Base-by-base conservation (phyloP, 148 eudicot species). In the Vaccinium corymbosum region DNA sequence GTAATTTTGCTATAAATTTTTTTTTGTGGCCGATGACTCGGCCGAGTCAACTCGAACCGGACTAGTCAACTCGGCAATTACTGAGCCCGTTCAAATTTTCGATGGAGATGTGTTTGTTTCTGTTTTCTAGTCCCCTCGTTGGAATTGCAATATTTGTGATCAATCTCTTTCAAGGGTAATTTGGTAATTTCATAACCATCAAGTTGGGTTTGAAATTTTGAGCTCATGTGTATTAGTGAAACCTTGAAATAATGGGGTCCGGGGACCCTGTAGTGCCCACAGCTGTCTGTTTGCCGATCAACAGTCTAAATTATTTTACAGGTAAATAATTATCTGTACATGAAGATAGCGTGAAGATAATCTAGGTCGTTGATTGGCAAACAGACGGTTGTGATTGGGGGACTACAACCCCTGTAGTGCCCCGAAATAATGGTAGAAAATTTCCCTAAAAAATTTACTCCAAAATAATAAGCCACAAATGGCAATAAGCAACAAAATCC, bases 1-100 rank as follows among this genome's bases (percentile, higher is more conserved):
- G 35, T 35, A 50, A 7, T 66, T 25, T 85, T 73, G 25, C 59
- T 38, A 13, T 38, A 7, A 62, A 17, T 4, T 51, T 81, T 42
- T 76, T 76, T 75, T 38, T n/a, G 61, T 84, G 91, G 90, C 88
- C 85, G 25, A 81, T 87, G 86, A 86, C 71, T 87, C 88, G 80
- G 80, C 79, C 73, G 84, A 79, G 61, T 76, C 59, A 55, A 80
- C 80, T 73, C 76, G n/a, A 46, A 22, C 50, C 55, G 32, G 29
- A 75, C 32, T 80, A 80, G 87, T 88, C 83, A 8, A 88, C 84
- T 80, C 82, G 76, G 84, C 12, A 79, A 61, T 78, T 81, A 74
- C n/a, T 76, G 87, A 88, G 84, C 87, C 84, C 85, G 17, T 3
- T 68, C 15, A 73, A 49, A 7, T 7, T 42, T 50, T 35, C 22